These are phyloP conservation scores for Aureobasidium leucospermi DNA, from an alignment of 2,329 filamentous ascomycete species.

Conservation along the genomic window DNA sequence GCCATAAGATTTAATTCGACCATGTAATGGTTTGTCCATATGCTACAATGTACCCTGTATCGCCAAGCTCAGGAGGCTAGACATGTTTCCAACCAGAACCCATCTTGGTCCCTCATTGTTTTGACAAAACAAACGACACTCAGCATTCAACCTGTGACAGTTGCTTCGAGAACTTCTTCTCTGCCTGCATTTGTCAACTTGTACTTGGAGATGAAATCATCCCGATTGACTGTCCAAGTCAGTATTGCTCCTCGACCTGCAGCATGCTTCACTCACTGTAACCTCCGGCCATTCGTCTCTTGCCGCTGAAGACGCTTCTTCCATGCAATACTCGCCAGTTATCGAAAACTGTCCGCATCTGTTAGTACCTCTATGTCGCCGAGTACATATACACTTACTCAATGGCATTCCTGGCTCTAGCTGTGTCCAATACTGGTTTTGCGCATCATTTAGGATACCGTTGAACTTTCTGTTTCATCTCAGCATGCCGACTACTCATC, in stretches of 20 bases:
- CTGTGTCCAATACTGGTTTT: slow-evolving; percentile 72
- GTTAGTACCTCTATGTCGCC: slow-evolving; percentile 3
- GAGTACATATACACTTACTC: slow-evolving; percentile 45
- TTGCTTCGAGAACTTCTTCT: slow-evolving; percentile 25
- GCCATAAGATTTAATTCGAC: too few relatives aligned
- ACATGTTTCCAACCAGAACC: too few relatives aligned
- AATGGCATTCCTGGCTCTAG: slow-evolving; percentile 70
- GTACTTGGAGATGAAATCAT: slow-evolving; percentile 74
- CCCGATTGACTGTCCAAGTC: slow-evolving; percentile 56
- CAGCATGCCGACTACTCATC: background rate
- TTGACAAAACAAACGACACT: background rate
- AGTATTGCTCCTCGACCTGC: background rate
- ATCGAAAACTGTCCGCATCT: slow-evolving; percentile 63
- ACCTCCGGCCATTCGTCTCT: slow-evolving; percentile 80
- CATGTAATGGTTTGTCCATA: too few relatives aligned
- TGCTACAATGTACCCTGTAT: too few relatives aligned
- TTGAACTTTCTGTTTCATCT: slow-evolving; percentile 53
- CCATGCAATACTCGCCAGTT: slow-evolving; percentile 95
- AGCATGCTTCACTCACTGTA: slow-evolving; percentile 59
- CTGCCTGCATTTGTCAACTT: slow-evolving; percentile 57
- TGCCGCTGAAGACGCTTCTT: slow-evolving; percentile 71
- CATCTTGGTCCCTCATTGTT: background rate
- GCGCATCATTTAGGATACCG: slow-evolving; percentile 55
- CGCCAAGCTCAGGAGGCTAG: too few relatives aligned
- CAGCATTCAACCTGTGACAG: slow-evolving; percentile 24